Conservation (phyloP, 2,329 filamentous ascomycete species). For the Chaetomiaceae sp. region DNA sequence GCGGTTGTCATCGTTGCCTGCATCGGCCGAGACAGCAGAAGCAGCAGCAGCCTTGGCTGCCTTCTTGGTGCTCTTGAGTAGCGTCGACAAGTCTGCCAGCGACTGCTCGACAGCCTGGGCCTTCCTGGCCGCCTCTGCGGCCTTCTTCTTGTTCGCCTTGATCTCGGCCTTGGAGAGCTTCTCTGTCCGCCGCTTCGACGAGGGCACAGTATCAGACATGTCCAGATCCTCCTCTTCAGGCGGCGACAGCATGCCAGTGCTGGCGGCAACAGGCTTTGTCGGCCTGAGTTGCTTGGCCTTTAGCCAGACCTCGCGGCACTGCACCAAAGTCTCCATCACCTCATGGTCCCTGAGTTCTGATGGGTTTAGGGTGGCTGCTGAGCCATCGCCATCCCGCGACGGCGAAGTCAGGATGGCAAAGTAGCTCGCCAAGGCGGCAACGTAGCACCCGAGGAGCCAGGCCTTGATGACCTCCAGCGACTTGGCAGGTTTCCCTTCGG, state of each 20-base stretch:
- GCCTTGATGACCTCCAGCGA: conserved; percentile 67
- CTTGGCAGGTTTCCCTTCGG: conserved; percentile 47
- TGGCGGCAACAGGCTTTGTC: conserved; percentile 32
- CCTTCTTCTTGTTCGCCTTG: conserved; percentile 37
- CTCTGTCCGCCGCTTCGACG: conserved; percentile 28
- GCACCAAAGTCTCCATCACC: conserved; percentile 79
- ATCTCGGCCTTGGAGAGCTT: conserved; percentile 35
- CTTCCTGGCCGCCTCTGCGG: conserved; percentile 39
- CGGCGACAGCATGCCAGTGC: conserved; percentile 33
- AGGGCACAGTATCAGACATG: conserved; percentile 17
- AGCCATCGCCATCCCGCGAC: conserved; percentile 53
- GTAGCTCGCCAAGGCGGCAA: conserved; percentile 86
- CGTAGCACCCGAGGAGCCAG: conserved; percentile 77
- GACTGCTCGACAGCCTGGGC: conserved; percentile 63
- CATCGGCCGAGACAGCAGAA: conserved; percentile 37
- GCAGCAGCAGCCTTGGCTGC: conserved; percentile 30
- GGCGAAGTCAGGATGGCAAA: conserved; percentile 89
- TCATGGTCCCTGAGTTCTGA: conserved; percentile 82
- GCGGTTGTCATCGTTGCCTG: conserved; percentile 53
- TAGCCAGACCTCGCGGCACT: conserved; percentile 77
- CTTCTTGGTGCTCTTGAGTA: conserved; percentile 48
- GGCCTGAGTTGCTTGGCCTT: conserved; percentile 63
- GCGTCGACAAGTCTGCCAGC: conserved; percentile 63
- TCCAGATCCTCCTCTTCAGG: conserved; percentile 32
- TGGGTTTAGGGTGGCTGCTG: conserved; percentile 62